Percentiles rank a stretch among this genome's conserved stretches.
These are phyloP conservation scores for Xerocomellus chrysenteron DNA, from an alignment of 768 basidiomycete genomes.

Conservation along the genomic window DNA sequence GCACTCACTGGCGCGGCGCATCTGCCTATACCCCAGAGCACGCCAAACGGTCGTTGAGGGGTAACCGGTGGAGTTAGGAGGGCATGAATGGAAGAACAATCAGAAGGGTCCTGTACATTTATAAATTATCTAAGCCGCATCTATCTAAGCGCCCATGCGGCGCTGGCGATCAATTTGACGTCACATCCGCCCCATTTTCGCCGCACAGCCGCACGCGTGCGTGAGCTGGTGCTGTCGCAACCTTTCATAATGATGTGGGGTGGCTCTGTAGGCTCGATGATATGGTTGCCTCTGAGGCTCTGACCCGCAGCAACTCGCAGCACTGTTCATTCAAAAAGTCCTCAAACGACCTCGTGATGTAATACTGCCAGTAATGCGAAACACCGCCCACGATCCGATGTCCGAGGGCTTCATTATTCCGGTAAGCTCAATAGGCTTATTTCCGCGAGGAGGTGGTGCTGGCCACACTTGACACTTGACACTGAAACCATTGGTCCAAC, in stretches of 20 bases:
- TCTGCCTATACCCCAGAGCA: slow-evolving; percentile 17
- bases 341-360: neutral
- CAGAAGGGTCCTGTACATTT: neutral
- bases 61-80: too few relatives aligned
- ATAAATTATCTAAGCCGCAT: neutral
- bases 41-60: neutral
- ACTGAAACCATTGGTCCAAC: neutral
- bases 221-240: neutral
- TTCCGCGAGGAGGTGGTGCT: neutral
- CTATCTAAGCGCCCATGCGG: neutral
- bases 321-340: too few relatives aligned
- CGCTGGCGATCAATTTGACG: neutral
- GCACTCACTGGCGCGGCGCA: slow-evolving; percentile 6
- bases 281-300: too few relatives aligned
- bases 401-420: neutral
- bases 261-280: neutral
- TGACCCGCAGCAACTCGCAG: too few relatives aligned
- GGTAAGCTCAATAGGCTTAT: neutral
- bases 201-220: neutral
- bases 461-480: neutral
- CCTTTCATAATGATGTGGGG: neutral
- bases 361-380: neutral
- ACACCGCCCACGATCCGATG: neutral
- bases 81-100: too few relatives aligned
- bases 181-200: neutral